These are phyloP conservation scores for Wickerhamiella galacta DNA, from an alignment of 805 yeast genomes.

Conservation along the genomic window DNA sequence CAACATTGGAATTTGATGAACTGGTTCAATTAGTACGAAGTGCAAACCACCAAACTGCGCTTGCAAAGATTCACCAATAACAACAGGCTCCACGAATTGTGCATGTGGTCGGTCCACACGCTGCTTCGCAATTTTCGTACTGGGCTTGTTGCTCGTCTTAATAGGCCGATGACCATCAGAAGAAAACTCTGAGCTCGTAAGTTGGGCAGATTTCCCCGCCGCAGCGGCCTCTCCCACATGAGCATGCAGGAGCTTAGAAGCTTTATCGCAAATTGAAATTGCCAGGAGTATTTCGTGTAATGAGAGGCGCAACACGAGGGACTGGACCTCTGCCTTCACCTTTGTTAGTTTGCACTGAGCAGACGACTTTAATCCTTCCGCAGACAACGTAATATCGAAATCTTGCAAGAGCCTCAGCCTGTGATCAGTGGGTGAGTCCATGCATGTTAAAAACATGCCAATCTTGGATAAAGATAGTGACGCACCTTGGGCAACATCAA, in stretches of 20 bases:
- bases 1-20: slow-evolving; percentile 74
- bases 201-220: neutral
- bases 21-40: slow-evolving; percentile 73
- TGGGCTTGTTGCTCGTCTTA: too few species aligned
- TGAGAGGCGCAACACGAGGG: slow-evolving; percentile 64
- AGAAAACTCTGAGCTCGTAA: neutral
- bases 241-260: slow-evolving; percentile 25
- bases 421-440: slow-evolving; percentile 48
- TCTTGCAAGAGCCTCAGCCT: slow-evolving; percentile 72
- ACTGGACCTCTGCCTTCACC: slow-evolving; percentile 60
- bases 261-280: slow-evolving; percentile 51
- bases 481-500: slow-evolving; percentile 50
- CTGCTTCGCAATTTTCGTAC: too few species aligned
- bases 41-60: slow-evolving; percentile 62
- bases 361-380: slow-evolving; percentile 56
- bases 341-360: slow-evolving; percentile 40
- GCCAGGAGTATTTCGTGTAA: slow-evolving; percentile 77
- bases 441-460: slow-evolving; percentile 70
- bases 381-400: slow-evolving; percentile 58
- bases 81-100: slow-evolving; percentile 24
- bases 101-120: too few species aligned
- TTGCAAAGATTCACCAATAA: slow-evolving; percentile 51
- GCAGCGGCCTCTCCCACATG: neutral
- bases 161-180: neutral
- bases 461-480: slow-evolving; percentile 58